These are phyloP conservation scores for Medicago arabica DNA, from an alignment of 306 rosid genomes.

Conservation along the genomic window DNA sequence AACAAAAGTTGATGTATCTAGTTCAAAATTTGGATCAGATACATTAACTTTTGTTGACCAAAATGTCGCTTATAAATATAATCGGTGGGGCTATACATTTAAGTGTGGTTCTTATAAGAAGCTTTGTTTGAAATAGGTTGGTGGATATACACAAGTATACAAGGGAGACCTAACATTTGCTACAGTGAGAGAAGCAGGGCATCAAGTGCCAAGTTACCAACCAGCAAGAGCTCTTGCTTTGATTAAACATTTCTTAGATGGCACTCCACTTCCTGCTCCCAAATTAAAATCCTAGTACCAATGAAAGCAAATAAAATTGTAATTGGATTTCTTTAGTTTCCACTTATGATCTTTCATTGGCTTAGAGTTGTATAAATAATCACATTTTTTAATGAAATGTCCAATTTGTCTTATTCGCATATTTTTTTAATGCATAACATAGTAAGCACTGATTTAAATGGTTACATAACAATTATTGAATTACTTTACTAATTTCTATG, in stretches of 20 bases:
- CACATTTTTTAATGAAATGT: not conserved
- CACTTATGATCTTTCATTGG: constrained; percentile 17
- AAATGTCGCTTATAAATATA: too few species aligned
- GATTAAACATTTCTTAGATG: constrained; percentile 65
- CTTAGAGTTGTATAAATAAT: constrained; percentile 2
- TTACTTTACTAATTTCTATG: not conserved
- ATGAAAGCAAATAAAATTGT: constrained; percentile 26
- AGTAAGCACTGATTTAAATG: not conserved
- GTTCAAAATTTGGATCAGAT: too few species aligned
- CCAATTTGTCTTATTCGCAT: not conserved
- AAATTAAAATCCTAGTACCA: constrained; percentile 32
- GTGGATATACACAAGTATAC: constrained; percentile 70
- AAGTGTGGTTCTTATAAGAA: not conserved
- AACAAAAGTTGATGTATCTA: too few species aligned
- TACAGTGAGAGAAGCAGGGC: constrained; percentile 87
- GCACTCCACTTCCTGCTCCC: constrained; percentile 67
- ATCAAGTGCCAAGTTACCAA: constrained; percentile 94
- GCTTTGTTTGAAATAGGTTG: constrained; percentile 57
- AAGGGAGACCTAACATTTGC: constrained; percentile 71
- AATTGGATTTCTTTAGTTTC: constrained; percentile 32
- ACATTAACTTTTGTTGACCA: too few species aligned
- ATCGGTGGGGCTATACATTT: too few species aligned
- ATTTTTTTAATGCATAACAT: not conserved
- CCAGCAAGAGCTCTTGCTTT: constrained; percentile 78
- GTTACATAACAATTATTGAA: not conserved